Base-by-base conservation (phyloP, 164 flowering plant species). In the Euptelea pleiosperma region DNA sequence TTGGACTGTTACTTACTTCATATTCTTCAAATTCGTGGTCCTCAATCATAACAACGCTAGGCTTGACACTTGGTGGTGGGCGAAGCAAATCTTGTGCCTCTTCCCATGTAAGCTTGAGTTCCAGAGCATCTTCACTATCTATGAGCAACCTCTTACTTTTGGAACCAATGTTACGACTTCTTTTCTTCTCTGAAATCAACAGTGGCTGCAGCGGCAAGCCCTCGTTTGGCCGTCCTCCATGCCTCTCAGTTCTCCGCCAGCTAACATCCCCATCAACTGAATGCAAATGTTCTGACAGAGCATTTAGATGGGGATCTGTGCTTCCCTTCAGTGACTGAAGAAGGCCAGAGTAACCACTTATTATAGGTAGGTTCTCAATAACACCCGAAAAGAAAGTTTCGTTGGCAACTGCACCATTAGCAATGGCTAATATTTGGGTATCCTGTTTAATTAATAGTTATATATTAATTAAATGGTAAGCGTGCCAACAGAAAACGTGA, bases 1-100 rank as follows among this genome's bases (percentile, higher is more conserved):
- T 31, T 34, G 3, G 1, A 34, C 9, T 29, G 39, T 30, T 28
- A 65, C 83, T 78, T 72, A 83, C 91, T 44, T 83, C 85, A 63
- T 79, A 87, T 68, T 83, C 95, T 73, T 87, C 95, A 75, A 87
- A 75, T 61, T 75, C 89, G 60, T 78, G 78, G 51, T 87, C 95
- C 69, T 84, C 95, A 59, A 87, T 57, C 28, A 66, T 51, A 52
- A 79, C 74, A 41, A 79, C 70, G 63, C 73, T 82, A 37, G 96
- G 95, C 19, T 79, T 75, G 46, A 66, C 72, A 70, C 79, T 73
- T 37, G 95, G 95, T 21, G 96, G 82, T 19, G 96, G 96, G 18
- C 97, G 88, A 55, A 94, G 90, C 68, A 94, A 78, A 34, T 88
- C 99, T 58, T 88, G 99, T 50, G 96, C 87, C 70, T 94, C 99